A percentile compares a stretch with the other conserved stretches of the same genome.
Conservation (phyloP, 495 filamentous ascomycete genomes). For the Elaphomyces granulatus region DNA sequence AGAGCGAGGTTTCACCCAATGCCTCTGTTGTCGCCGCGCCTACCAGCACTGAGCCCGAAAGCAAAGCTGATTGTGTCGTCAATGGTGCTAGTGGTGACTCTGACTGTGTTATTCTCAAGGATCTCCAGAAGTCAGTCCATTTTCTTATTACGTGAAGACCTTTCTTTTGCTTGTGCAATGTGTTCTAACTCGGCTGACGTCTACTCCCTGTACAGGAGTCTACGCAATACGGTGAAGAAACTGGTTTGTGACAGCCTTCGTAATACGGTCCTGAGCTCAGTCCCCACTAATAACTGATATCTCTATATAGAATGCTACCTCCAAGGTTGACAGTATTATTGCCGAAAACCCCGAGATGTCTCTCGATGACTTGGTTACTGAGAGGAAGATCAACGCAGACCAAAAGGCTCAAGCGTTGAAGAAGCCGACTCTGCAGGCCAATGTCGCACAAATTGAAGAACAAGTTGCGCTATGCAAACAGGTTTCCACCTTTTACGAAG, state of each 20-base stretch:
- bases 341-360: constrained; percentile 59
- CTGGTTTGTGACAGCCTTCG: constrained; percentile 42
- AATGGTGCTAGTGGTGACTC: constrained; percentile 39
- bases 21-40: constrained; percentile 4
- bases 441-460: constrained; percentile 63
- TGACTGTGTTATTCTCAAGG: constrained; percentile 66
- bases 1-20: constrained; percentile 15
- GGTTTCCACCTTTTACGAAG: constrained; percentile 63
- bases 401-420: constrained; percentile 79
- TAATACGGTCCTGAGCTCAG: too few species aligned
- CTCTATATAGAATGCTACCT: constrained; percentile 47
- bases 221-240: constrained; percentile 80
- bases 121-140: constrained; percentile 62
- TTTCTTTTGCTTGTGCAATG: not conserved
- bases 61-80: constrained; percentile 19
- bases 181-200: not conserved
- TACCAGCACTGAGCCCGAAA: constrained; percentile 9
- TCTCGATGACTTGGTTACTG: constrained; percentile 68
- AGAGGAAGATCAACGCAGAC: constrained; percentile 81
- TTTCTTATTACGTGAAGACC: not conserved
- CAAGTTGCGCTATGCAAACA: constrained; percentile 74
- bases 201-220: constrained; percentile 40
- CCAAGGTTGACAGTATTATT: constrained; percentile 65
- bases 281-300: constrained; percentile 5
- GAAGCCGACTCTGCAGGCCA: constrained; percentile 71